Base-by-base conservation (phyloP, 768 basidiomycete species). In the Trametes cubensis region DNA sequence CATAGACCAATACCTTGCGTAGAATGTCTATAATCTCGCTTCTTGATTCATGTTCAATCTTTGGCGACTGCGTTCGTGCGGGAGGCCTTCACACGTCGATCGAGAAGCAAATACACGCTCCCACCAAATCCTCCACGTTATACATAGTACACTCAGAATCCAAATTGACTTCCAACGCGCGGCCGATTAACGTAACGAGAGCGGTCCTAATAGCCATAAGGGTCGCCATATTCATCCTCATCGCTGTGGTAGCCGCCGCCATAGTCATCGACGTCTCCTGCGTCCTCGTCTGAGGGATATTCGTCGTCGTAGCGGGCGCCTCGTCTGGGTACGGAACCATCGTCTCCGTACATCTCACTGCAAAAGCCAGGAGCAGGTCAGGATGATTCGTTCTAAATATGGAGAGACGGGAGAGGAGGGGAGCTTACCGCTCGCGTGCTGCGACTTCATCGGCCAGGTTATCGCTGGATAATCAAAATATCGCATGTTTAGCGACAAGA, bases 281-380 rank as follows among this genome's bases (percentile, higher is more conserved):
- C 48, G 26, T 55, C 52, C 10, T 55, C 59, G 13, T 60, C 59
- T 6, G 17, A 20, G 13, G 25, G 39, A 38, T 20, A 34, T 6
- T 0, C 58, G 2, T 25, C 41, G 20, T 34, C 13, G 45, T 49
- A 40, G 44, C 23, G 51, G 5, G 25, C 23, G 15, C 17, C 38
- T 15, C 30, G 48, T 5, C 63, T 57, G 1, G 62, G 66, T 3
- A 72, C 45, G 3, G 71, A 71, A 14, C 71, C 71, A 47, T 72
- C 71, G 42, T 72, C 70, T 20, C 71, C 70, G 44, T 71, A 72
- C 26, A 72, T 28, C 13, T 68, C 70, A 15, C 71, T 71, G 42
- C 1, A 53, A 25, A 21, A 20, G 4, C 11, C 21, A 14, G 7
- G n/a, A 18, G 44, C 17, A 15, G n/a, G 17, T 23, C 30, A 17